Percentiles rank a stretch among this genome's conserved stretches.
These are phyloP conservation scores for Saposhnikovia divaricata DNA, from an alignment of 129 eudicot genomes.

Conservation along the genomic window DNA sequence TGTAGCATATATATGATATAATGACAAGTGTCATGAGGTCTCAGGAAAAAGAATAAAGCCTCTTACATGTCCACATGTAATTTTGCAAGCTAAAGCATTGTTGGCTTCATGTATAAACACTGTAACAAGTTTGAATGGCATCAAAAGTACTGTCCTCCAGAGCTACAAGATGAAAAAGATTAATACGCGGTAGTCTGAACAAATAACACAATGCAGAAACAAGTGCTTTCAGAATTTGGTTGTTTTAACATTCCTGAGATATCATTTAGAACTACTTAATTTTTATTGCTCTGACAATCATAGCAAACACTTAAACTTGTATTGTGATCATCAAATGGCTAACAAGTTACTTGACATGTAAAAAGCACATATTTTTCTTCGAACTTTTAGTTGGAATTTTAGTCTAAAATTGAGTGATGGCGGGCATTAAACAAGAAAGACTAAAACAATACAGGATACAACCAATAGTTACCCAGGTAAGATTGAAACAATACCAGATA, in stretches of 20 bases:
- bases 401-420: not conserved
- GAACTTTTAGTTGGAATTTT: not conserved
- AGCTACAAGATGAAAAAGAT: slow-evolving; percentile 26
- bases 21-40: too few species aligned
- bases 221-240: not conserved
- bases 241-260: not conserved
- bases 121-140: slow-evolving; percentile 96
- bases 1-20: too few species aligned
- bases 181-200: not conserved
- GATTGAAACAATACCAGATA: not conserved
- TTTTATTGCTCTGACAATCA: not conserved
- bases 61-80: slow-evolving; percentile 88
- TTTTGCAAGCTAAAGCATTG: slow-evolving; percentile 93
- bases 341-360: not conserved
- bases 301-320: not conserved
- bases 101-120: slow-evolving; percentile 99
- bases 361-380: not conserved
- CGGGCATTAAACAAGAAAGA: not conserved
- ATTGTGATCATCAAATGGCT: not conserved
- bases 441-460: not conserved
- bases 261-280: not conserved
- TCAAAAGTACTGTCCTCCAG: slow-evolving; percentile 87
- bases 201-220: not conserved
- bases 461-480: not conserved
- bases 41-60: not conserved